Conservation (phyloP, 108 stramenopile genomes). For the Skeletonema potamos region DNA sequence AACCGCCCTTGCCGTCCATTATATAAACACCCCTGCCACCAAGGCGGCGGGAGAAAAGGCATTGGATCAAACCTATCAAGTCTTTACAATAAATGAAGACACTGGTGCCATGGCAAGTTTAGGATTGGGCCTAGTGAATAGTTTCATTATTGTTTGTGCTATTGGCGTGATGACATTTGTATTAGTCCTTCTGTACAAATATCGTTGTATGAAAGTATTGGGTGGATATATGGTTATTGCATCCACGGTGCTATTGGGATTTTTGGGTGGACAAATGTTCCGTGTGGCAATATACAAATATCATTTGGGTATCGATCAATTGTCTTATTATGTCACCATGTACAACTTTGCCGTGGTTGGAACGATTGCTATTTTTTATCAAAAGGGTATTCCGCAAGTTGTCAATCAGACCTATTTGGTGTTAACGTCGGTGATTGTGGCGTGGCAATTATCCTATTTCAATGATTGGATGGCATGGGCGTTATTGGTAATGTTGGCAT, state of each 20-base stretch:
- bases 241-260: constrained; percentile 78
- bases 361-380: constrained; percentile 88
- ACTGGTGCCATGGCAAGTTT: constrained; percentile 57
- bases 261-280: constrained; percentile 76
- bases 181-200: constrained; percentile 90
- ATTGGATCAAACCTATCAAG: constrained; percentile 55
- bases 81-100: constrained; percentile 48
- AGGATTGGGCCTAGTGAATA: constrained; percentile 82
- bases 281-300: constrained; percentile 75
- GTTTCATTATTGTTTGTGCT: constrained; percentile 87
- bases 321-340: constrained; percentile 82
- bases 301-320: constrained; percentile 67
- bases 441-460: constrained; percentile 93
- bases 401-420: constrained; percentile 93
- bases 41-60: constrained; percentile 55
- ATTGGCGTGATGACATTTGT: constrained; percentile 89
- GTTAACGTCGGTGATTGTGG: constrained; percentile 87
- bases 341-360: constrained; percentile 96
- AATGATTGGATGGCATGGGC: constrained; percentile 97
- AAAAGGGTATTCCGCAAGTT: constrained; percentile 82
- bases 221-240: constrained; percentile 89
- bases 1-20: constrained; percentile 63
- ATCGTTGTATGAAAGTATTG: constrained; percentile 83
- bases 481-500: constrained; percentile 88
- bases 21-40: constrained; percentile 69